Base-by-base conservation (phyloP, 2,329 filamentous ascomycete species). In the Fusarium albosuccineum region DNA sequence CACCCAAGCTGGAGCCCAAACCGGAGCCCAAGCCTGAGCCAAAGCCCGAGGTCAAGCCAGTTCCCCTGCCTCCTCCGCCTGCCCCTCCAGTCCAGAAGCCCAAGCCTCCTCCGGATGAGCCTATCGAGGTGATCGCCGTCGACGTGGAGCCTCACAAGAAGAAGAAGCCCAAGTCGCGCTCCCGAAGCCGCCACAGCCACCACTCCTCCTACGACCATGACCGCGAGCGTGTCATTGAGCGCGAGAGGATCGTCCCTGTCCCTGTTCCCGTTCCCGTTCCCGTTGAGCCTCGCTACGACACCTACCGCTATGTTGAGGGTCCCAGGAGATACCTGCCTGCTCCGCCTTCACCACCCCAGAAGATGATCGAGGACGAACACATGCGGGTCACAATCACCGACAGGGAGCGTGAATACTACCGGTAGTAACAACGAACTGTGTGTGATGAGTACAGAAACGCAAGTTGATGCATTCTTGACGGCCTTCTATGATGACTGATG, bases 221-320 rank as follows among this genome's bases (percentile, higher is more conserved):
- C 45, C 77, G 77, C 34, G 84, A 87, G 72, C 78, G 85, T 50
- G 80, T 83, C 71, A 81, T 87, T 62, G 84, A 87, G 76, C 80
- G 85, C 27, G 85, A 87, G 71, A 78, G 79, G 52, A 68, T 83
- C 48, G 77, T 86, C 14, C 83, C 82, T 36, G 73, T 82, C 8
- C 82, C 80, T 16, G 78, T 82, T 6, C 80, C 79, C 1, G 79
- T 82, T 6, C 80, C 79, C 1, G 79, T 81, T 16, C 77, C 76
- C 50, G 74, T 74, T 22, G 79, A 78, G 68, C 78, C 78, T 36
- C 70, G 75, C 62, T 82, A 82, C 64, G 84, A 85, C 37, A 83
- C 83, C 30, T 87, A 79, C 70, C 83, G 85, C 7, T 86, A 87
- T 67, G 80, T 87, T 49, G 83, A 87, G 60, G 83, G 82, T 1